A percentile compares a stretch with the other conserved stretches of the same genome.
These are phyloP conservation scores for Fomitopsis pinicola DNA, from an alignment of 1,284 basidiomycete species.

Conservation along the genomic window DNA sequence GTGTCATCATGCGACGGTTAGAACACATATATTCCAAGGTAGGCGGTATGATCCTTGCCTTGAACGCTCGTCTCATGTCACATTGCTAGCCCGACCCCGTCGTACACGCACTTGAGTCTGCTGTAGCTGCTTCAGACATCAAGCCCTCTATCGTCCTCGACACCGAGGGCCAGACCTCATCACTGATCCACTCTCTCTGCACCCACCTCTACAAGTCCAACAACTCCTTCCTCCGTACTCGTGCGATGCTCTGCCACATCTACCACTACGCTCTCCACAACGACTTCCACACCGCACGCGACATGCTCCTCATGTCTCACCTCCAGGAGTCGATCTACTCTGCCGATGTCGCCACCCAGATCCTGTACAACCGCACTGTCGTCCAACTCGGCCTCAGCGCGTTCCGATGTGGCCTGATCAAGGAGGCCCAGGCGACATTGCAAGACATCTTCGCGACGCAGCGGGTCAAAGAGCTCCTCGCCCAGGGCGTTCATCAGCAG, in stretches of 20 bases:
- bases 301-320: slow-evolving; percentile 99
- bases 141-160: slow-evolving; percentile 57
- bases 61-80: slow-evolving; percentile 5
- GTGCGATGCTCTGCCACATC: slow-evolving; percentile 97
- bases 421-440: slow-evolving; percentile 89
- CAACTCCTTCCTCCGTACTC: slow-evolving; percentile 88
- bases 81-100: slow-evolving; percentile 81
- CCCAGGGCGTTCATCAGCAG: slow-evolving; percentile 94
- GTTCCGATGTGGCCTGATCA: slow-evolving; percentile 93
- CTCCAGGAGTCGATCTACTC: slow-evolving; percentile 95
- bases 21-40: slow-evolving; percentile 99
- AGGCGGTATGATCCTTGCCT: slow-evolving; percentile 10
- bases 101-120: slow-evolving; percentile 84
- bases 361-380: slow-evolving; percentile 96
- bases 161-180: slow-evolving; percentile 54
- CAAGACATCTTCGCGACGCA: slow-evolving; percentile 97
- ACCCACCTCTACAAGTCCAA: slow-evolving; percentile 92
- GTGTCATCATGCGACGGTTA: slow-evolving; percentile 91
- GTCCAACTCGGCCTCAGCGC: slow-evolving; percentile 97
- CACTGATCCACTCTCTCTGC: slow-evolving; percentile 86
- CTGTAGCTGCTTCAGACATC: slow-evolving; percentile 50
- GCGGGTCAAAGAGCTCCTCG: slow-evolving; percentile 94
- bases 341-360: slow-evolving; percentile 96
- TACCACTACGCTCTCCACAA: slow-evolving; percentile 97
- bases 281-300: slow-evolving; percentile 94